Conservation (phyloP, 2,329 filamentous ascomycete species). For the Diaporthe citrichinensis region DNA sequence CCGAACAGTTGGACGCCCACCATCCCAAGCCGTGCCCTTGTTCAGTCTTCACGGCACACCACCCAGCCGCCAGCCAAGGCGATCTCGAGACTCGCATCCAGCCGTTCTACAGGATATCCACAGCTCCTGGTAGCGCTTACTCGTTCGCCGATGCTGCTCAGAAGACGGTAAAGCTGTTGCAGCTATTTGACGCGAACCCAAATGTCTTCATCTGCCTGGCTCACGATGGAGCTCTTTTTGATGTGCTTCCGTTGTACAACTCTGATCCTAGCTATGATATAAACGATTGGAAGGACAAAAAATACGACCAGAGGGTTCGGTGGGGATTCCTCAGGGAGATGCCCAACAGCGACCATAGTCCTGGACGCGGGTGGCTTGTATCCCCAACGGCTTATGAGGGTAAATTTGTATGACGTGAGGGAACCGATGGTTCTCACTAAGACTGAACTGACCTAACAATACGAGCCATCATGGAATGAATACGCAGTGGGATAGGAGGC, state of each 20-base stretch:
- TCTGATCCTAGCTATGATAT: not conserved
- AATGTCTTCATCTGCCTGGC: not conserved
- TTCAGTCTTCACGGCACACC: not conserved
- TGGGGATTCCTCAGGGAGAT: constrained; percentile 3
- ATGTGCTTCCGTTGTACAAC: not conserved
- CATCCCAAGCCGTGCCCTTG: not conserved
- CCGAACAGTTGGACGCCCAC: not conserved
- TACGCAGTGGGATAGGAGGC: too few relatives aligned
- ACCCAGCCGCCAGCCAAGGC: constrained; percentile 8
- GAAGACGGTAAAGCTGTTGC: constrained; percentile 1
- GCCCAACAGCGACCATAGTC: not conserved
- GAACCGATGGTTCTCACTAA: not conserved
- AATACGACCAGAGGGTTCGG: not conserved
- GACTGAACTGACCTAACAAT: too few relatives aligned
- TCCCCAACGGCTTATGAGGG: not conserved
- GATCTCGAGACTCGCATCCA: not conserved
- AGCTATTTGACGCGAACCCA: not conserved
- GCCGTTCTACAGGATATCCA: not conserved
- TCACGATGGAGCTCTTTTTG: constrained; percentile 10
- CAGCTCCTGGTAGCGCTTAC: not conserved
- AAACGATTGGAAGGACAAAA: not conserved
- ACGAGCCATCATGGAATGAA: too few relatives aligned
- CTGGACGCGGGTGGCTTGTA: not conserved
- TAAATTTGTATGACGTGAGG: not conserved
- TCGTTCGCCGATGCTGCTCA: constrained; percentile 9